Evolutionary conservation across 352 stramenopile genomes (phyloP).

Genomic region (Elongisporangium senticosum): DNA sequence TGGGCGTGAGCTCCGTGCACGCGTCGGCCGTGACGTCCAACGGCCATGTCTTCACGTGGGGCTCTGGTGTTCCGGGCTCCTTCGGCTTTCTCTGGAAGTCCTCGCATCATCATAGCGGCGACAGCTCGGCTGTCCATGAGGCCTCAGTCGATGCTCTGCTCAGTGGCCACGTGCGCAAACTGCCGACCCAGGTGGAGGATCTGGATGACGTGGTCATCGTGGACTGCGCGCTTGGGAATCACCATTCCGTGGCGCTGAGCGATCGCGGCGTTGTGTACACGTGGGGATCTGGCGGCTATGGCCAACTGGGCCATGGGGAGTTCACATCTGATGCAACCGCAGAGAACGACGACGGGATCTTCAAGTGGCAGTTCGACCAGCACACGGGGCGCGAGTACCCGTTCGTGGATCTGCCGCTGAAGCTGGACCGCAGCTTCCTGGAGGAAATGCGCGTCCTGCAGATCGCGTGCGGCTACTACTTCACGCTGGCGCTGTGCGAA

Average conservation of each 20-base stretch:
- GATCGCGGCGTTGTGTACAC: constrained; percentile 55
- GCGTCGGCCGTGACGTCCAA: constrained; percentile 56
- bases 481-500: constrained; percentile 60
- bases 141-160: constrained; percentile 7
- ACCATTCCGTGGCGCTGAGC: constrained; percentile 66
- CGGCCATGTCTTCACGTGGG: constrained; percentile 70
- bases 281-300: constrained; percentile 63
- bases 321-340: constrained; percentile 13
- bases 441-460: constrained; percentile 67
- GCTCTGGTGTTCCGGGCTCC: constrained; percentile 47
- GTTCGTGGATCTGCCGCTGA: constrained; percentile 57
- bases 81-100: constrained; percentile 49
- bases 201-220: constrained; percentile 48
- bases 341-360: constrained; percentile 43
- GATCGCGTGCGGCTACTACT: constrained; percentile 73
- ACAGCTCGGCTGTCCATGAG: constrained; percentile 10
- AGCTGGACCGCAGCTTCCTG: constrained; percentile 64
- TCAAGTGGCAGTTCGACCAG: constrained; percentile 57
- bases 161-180: constrained; percentile 15
- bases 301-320: constrained; percentile 71
- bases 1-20: constrained; percentile 46
- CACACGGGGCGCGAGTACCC: constrained; percentile 64
- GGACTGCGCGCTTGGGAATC: constrained; percentile 40
- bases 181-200: constrained; percentile 59
- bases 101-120: constrained; percentile 9